Evolutionary conservation across 192 early-diverging fungal genomes (phyloP).

Genomic region (Chytriomyces hyalinus): DNA sequence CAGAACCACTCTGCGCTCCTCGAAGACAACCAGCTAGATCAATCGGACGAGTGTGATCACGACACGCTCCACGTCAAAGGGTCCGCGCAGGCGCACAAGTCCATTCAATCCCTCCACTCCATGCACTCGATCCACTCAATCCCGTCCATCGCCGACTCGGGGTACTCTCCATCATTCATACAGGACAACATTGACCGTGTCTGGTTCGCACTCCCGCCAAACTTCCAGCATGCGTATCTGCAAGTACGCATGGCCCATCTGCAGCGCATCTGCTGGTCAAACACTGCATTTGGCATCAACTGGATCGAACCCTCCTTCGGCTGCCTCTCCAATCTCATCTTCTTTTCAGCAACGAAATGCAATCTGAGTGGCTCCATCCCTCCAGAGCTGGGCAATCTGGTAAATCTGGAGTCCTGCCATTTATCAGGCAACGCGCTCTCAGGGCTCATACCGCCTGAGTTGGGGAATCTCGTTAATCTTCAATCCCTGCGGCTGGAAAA

Average conservation of each 20-base stretch:
- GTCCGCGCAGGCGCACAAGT: too few relatives aligned
- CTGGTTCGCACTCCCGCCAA: slow-evolving; percentile 21
- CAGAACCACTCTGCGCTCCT: too few relatives aligned
- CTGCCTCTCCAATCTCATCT: background rate
- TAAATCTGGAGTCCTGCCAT: background rate
- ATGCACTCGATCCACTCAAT: background rate
- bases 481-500: background rate
- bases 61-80: too few relatives aligned
- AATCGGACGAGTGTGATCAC: too few relatives aligned
- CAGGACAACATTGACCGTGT: background rate
- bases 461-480: background rate
- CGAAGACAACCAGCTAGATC: too few relatives aligned
- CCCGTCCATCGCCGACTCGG: too few relatives aligned
- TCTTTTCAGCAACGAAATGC: background rate
- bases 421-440: background rate
- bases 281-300: slow-evolving; percentile 16
- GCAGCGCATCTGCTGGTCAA: background rate
- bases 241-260: background rate
- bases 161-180: too few relatives aligned
- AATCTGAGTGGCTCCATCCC: background rate
- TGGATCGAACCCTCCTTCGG: background rate
- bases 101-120: background rate
- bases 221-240: slow-evolving; percentile 8
- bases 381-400: background rate
- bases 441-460: background rate